Evolutionary conservation across 768 basidiomycete species (phyloP).

Genomic region (Tricholoma flavovirens): DNA sequence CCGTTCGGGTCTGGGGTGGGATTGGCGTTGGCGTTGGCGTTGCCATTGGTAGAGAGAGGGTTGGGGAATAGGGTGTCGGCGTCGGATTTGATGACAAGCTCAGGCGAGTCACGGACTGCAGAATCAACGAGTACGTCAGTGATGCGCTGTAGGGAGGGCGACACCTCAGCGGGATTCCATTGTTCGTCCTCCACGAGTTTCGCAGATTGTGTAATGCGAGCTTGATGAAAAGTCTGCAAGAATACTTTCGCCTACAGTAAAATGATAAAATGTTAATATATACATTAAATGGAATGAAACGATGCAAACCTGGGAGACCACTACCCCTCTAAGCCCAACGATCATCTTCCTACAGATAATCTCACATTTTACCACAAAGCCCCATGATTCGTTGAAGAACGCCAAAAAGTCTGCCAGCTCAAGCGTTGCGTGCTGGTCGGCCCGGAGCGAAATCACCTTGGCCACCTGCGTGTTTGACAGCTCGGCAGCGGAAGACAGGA

Average conservation of each 20-base stretch:
- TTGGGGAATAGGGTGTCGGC: constrained; percentile 11
- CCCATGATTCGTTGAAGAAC: constrained; percentile 84
- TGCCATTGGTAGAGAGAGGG: constrained; percentile 6
- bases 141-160: constrained; percentile 58
- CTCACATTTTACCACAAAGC: constrained; percentile 86
- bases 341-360: constrained; percentile 86
- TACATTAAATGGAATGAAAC: constrained; percentile 6
- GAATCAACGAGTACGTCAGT: constrained; percentile 71
- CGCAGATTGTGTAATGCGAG: constrained; percentile 71
- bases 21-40: background rate
- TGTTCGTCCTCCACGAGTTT: constrained; percentile 94
- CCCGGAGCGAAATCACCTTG: constrained; percentile 68
- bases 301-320: constrained; percentile 65
- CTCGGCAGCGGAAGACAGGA: constrained; percentile 76
- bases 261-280: constrained; percentile 2
- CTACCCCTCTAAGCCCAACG: constrained; percentile 80
- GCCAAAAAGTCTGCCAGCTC: constrained; percentile 68
- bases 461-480: constrained; percentile 79
- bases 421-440: constrained; percentile 74
- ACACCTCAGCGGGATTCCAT: constrained; percentile 81
- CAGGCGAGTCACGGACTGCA: constrained; percentile 76
- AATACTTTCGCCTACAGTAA: constrained; percentile 72
- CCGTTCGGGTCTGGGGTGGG: constrained; percentile 10
- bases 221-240: constrained; percentile 80
- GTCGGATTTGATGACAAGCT: constrained; percentile 42